These are phyloP conservation scores for Cladosporium cucumerinum DNA, from an alignment of 2,329 filamentous ascomycete genomes.

Conservation along the genomic window DNA sequence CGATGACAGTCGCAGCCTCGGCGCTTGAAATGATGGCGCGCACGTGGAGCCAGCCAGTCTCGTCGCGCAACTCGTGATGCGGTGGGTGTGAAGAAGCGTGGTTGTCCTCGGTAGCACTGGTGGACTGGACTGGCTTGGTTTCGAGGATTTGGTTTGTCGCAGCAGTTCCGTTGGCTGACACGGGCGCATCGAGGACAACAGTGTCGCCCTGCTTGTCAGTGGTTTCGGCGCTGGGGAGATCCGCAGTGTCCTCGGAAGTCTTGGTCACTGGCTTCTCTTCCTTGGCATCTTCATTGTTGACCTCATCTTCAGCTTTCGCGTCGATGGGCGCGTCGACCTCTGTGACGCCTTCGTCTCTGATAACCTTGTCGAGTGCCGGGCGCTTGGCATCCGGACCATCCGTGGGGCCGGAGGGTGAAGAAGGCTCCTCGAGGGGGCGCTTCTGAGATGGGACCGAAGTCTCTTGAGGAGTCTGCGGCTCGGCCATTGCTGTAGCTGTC, in stretches of 20 bases:
- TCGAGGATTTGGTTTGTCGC: conserved; percentile 41
- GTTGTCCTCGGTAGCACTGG: conserved; percentile 51
- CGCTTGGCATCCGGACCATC: conserved; percentile 98
- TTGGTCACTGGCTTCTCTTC: conserved; percentile 14
- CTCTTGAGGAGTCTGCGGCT: conserved; percentile 36
- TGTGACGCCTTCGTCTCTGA: conserved; percentile 56
- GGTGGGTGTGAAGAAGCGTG: conserved; percentile 43
- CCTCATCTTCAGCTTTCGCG: conserved; percentile 17
- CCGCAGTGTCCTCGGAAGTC: conserved; percentile 9
- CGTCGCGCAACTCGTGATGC: conserved; percentile 64
- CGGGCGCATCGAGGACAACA: conserved; percentile 61
- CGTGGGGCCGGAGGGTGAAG: conserved; percentile 83
- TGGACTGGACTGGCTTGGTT: conserved; percentile 44
- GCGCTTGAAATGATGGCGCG: conserved; percentile 95
- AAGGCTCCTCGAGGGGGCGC: conserved; percentile 94
- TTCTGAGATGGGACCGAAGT: conserved; percentile 66
- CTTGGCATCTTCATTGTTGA: conserved; percentile 23
- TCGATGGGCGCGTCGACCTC: conserved; percentile 37
- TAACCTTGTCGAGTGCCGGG: conserved; percentile 87
- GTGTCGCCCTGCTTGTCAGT: conserved; percentile 64
- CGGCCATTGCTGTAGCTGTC: conserved; percentile 27
- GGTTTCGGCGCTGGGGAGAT: conserved; percentile 34
- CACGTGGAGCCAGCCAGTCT: conserved; percentile 95
- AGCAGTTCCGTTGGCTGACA: conserved; percentile 41
- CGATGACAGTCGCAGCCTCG: conserved; percentile 95